Percentiles rank a stretch among this genome's conserved stretches.
Conservation (phyloP, 2,329 filamentous ascomycete genomes). For the Neofusicoccum kwambonambiense region DNA sequence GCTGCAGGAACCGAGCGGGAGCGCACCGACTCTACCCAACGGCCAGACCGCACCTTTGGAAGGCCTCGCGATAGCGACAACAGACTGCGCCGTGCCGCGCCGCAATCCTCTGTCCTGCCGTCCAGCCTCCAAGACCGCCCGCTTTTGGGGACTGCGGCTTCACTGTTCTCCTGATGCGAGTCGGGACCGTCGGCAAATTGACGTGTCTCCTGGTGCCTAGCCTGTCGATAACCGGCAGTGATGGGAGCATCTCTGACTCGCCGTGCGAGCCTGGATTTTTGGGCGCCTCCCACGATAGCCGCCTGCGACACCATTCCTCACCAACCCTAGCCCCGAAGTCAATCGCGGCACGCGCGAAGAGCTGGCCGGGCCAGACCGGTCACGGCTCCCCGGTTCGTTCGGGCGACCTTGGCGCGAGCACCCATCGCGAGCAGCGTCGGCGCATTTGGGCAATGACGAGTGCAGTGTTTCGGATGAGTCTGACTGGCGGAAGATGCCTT, state of each 20-base stretch:
- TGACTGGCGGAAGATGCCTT: neutral
- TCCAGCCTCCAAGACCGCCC: neutral
- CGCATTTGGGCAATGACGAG: neutral
- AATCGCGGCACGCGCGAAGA: no score
- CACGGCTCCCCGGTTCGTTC: no score
- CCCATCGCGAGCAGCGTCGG: no score
- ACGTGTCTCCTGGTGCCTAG: neutral
- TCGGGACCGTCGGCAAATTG: neutral
- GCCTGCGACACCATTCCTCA: no score
- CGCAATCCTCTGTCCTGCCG: neutral
- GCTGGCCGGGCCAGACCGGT: no score
- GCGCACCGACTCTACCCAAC: neutral
- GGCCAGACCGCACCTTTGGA: neutral
- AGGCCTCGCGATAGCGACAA: neutral
- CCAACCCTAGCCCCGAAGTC: no score
- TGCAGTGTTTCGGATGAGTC: neutral
- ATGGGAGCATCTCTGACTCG: no score
- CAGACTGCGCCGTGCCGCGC: neutral
- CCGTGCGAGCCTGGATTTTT: no score
- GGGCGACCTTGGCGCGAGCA: no score
- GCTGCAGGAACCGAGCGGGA: neutral
- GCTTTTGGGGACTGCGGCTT: neutral
- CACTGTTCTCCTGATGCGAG: neutral
- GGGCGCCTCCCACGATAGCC: no score
- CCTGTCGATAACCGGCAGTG: neutral